A percentile compares a stretch with the other conserved stretches of the same genome.
Conservation (phyloP, 805 yeast species). For the Saccharomycopsis capsularis region DNA sequence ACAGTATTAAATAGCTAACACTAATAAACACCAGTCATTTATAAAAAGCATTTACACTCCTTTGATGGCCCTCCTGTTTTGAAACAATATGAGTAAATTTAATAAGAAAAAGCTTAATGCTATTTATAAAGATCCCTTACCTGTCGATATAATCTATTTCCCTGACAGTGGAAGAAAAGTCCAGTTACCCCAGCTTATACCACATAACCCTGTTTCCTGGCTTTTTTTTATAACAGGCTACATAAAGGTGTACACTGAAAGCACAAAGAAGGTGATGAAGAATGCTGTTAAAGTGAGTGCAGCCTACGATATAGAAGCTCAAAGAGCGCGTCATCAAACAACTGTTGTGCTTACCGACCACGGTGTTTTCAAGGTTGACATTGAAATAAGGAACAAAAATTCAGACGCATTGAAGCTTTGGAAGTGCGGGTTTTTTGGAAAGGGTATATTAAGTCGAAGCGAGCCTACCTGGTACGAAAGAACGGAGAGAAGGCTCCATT, state of each 20-base stretch:
- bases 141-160: conserved; percentile 37
- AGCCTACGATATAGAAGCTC: background rate
- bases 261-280: background rate
- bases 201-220: conserved; percentile 69
- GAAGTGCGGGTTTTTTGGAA: conserved; percentile 89
- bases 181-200: conserved; percentile 43
- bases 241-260: conserved; percentile 16
- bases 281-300: background rate
- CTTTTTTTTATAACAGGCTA: conserved; percentile 36
- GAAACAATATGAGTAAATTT: conserved; percentile 21
- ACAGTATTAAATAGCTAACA: too few species aligned
- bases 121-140: conserved; percentile 48
- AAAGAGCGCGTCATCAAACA: background rate
- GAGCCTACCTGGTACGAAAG: conserved; percentile 89
- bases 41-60: too few species aligned
- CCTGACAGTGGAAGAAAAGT: conserved; percentile 12
- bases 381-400: conserved; percentile 28
- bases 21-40: too few species aligned
- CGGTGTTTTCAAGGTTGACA: conserved; percentile 32
- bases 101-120: conserved; percentile 23
- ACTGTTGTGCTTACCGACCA: conserved; percentile 21
- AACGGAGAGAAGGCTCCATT: conserved; percentile 47
- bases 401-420: conserved; percentile 52
- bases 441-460: conserved; percentile 80
- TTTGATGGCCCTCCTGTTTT: too few species aligned